A percentile compares a stretch with the other conserved stretches of the same genome.
phyloP scores from a whole-genome alignment of 176 grass and related monocot genomes.

The Juncus inflexus region DNA sequence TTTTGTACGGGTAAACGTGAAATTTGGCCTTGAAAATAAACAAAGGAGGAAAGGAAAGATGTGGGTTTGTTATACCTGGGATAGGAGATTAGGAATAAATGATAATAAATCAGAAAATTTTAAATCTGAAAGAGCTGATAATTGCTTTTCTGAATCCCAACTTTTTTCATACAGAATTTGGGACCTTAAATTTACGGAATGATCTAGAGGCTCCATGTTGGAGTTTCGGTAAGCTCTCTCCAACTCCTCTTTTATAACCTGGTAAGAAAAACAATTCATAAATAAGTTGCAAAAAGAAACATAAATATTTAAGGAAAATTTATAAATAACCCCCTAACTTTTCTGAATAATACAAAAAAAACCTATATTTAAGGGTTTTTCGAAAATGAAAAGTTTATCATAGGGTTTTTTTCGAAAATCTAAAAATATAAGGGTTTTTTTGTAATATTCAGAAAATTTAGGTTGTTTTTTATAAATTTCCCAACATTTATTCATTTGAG shows the following conservation, averaged over 20 bases:
- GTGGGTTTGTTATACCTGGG: slow-evolving; percentile 45
- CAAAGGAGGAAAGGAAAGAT: not conserved
- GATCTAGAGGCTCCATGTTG: slow-evolving; percentile 80
- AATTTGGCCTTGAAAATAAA: no score
- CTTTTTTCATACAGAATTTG: slow-evolving; percentile 66
- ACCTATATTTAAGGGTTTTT: no score
- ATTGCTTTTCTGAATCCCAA: slow-evolving; percentile 75
- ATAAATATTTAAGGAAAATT: not conserved
- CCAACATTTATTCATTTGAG: no score
- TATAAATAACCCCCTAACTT: not conserved
- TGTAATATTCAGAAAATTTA: no score
- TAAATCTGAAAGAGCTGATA: slow-evolving; percentile 50
- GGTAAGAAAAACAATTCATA: not conserved
- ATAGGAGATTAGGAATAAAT: slow-evolving; percentile 62
- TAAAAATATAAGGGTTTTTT: no score
- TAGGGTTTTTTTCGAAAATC: no score
- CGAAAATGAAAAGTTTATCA: no score
- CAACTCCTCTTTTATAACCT: slow-evolving; percentile 97
- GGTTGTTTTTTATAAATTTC: no score
- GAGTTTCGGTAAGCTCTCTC: slow-evolving; percentile 82
- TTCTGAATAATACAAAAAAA: no score
- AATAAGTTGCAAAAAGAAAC: no score
- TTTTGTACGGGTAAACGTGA: no score
- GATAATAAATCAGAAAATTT: slow-evolving; percentile 54
- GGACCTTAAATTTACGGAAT: slow-evolving; percentile 78